A percentile compares a stretch with the other conserved stretches of the same genome.
Evolutionary conservation across 108 stramenopile species (phyloP).

Genomic region (Skeletonema grethae): DNA sequence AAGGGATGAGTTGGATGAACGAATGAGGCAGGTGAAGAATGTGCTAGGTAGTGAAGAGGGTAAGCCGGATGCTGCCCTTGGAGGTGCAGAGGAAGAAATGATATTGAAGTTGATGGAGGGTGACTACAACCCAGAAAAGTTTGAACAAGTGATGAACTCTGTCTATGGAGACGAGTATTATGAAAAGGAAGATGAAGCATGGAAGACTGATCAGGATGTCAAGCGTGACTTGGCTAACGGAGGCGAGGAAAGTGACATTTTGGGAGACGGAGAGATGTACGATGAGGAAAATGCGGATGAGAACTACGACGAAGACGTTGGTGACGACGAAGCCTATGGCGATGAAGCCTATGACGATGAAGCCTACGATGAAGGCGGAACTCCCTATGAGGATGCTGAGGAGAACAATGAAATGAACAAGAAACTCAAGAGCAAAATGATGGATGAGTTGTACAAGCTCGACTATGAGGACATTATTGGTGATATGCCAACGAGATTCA

Average conservation of each 20-base stretch:
- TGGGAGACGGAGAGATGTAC: conserved; percentile 62
- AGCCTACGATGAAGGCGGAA: conserved; percentile 59
- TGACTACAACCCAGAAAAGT: conserved; percentile 92
- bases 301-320: conserved; percentile 21
- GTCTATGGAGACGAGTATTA: conserved; percentile 94
- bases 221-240: conserved; percentile 50
- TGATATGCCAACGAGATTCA: conserved; percentile 97
- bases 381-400: conserved; percentile 32
- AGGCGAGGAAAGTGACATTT: conserved; percentile 51
- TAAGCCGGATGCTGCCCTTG: conserved; percentile 4
- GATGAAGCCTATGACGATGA: conserved; percentile 54
- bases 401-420: conserved; percentile 64
- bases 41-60: conserved; percentile 57
- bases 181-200: conserved; percentile 75
- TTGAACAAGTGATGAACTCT: conserved; percentile 76
- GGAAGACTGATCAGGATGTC: conserved; percentile 70
- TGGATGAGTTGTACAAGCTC: conserved; percentile 95
- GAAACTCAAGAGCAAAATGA: conserved; percentile 72
- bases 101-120: conserved; percentile 87
- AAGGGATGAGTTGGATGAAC: conserved; percentile 84
- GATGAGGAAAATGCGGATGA: conserved; percentile 66
- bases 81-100: conserved; percentile 58
- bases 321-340: conserved; percentile 15
- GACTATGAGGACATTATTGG: conserved; percentile 99
- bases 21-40: conserved; percentile 81